phyloP scores from a whole-genome alignment of 2,329 filamentous ascomycete genomes.

The Blumeriella jaapii region DNA sequence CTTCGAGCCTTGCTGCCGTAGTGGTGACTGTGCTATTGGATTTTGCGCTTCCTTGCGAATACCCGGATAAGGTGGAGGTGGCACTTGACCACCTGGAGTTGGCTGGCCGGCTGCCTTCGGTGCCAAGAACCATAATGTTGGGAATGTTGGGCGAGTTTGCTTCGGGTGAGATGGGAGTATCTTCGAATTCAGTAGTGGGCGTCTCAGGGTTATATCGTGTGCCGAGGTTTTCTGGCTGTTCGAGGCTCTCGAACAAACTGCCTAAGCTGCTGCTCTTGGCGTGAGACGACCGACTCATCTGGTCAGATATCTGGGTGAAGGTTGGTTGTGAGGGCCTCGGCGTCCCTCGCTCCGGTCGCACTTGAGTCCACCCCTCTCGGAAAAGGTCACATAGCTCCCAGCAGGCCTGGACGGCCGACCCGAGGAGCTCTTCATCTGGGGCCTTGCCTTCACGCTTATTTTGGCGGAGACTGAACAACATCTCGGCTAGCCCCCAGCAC shows the following conservation, averaged over 20 bases:
- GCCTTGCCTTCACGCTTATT: slow-evolving; percentile 62
- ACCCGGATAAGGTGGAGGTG: slow-evolving; percentile 66
- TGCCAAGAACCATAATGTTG: slow-evolving; percentile 79
- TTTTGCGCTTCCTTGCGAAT: slow-evolving; percentile 57
- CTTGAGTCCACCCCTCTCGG: slow-evolving; percentile 81
- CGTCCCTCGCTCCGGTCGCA: slow-evolving; percentile 75
- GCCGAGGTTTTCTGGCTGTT: slow-evolving; percentile 20
- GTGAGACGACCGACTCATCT: slow-evolving; percentile 32
- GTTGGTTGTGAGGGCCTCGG: slow-evolving; percentile 69
- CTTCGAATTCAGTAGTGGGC: slow-evolving; percentile 89
- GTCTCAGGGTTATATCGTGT: slow-evolving; percentile 58
- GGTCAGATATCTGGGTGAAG: slow-evolving; percentile 49
- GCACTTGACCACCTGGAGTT: slow-evolving; percentile 72
- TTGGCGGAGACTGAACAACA: slow-evolving; percentile 83
- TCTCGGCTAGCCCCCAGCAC: slow-evolving; percentile 85
- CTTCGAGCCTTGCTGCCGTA: slow-evolving; percentile 50
- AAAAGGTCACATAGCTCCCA: slow-evolving; percentile 94
- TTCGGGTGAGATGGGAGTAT: slow-evolving; percentile 73
- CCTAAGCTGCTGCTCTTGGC: slow-evolving; percentile 34
- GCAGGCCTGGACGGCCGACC: slow-evolving; percentile 82
- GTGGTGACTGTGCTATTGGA: slow-evolving; percentile 65
- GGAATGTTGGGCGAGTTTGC: slow-evolving; percentile 64
- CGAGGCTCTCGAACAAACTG: slow-evolving; percentile 36
- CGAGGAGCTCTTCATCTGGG: slow-evolving; percentile 72
- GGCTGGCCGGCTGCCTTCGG: slow-evolving; percentile 46